Evolutionary conservation across 2,329 filamentous ascomycete species (phyloP), one percentile per base, ranked within the genome.

Genomic region (Epichloe sp.): DNA sequence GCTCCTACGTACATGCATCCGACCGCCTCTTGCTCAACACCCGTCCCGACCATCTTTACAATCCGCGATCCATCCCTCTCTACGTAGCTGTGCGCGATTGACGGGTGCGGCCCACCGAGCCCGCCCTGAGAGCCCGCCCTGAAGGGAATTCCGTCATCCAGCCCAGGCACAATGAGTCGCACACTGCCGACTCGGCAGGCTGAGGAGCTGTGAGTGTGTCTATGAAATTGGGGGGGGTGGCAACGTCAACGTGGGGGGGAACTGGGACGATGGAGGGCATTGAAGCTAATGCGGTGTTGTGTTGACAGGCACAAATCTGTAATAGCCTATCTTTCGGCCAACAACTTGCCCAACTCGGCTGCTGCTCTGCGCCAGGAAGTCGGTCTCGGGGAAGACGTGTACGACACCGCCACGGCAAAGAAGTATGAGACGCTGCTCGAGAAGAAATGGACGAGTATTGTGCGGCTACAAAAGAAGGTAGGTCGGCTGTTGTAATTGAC

Each of bases 381-480:
- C n/a, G 76, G 77, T 51, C 77, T 95, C 4, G 78, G 82, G 48
- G 80, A 86, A 57, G 70, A 79, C 51, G 70, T 71, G 46, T 90
- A 94, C 61, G 88, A 95, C 64, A 76, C 86, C 55, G 78, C 79
- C 17, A 95, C 88, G 19, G 78, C 84, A 49, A 95, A 95, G 74
- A 95, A 95, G 71, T 97, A 96, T 71, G 89, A 95, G 69, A 86
- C 87, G 2, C 70, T 97, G 31, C 71, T 97, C 58, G 91, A 97
- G 76, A 96, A 95, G 79, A 97, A 97, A 74, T 97, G 91, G 91
- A 97, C 91, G 19, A 93, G 88, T 61, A 86, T 97, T 31, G 89
- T 96, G 61, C 79, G 91, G 55, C 69, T 97, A 67, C 91, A 97
- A 71, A 96, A 95, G 70, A 97, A 95, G 86, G 88, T 86, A 69